These are phyloP conservation scores for Achaetomium macrosporum DNA, from an alignment of 2,329 filamentous ascomycete genomes.

Conservation along the genomic window DNA sequence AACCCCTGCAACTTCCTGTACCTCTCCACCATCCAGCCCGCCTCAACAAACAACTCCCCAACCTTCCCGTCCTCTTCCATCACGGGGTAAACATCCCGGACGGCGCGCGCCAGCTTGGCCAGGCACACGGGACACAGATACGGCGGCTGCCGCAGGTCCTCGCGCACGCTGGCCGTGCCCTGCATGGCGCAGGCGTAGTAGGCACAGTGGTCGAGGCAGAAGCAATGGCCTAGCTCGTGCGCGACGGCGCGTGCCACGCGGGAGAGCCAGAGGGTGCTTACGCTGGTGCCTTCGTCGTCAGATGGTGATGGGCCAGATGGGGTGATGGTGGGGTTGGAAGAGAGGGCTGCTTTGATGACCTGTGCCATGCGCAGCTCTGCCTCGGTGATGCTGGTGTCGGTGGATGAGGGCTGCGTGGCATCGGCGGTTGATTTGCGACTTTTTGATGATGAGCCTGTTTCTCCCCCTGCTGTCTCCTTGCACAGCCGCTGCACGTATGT, in stretches of 20 bases:
- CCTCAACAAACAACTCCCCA: conserved; percentile 14
- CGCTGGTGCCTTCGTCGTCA: conserved; percentile 17
- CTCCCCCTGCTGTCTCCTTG: background rate
- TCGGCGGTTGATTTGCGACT: background rate
- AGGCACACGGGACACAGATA: conserved; percentile 57
- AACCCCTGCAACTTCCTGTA: conserved; percentile 36
- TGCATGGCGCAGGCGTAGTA: conserved; percentile 63
- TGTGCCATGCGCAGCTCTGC: background rate
- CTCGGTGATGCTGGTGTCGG: no score
- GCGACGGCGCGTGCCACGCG: conserved; percentile 51
- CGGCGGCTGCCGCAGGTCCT: conserved; percentile 57
- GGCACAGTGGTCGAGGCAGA: conserved; percentile 60
- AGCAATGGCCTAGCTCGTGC: conserved; percentile 64
- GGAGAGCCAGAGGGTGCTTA: conserved; percentile 49
- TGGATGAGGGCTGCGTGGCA: background rate
- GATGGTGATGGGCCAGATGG: background rate
- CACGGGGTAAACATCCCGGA: conserved; percentile 26
- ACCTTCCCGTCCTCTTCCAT: no score
- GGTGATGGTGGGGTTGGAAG: no score
- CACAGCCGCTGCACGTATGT: conserved; percentile 41
- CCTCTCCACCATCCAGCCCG: conserved; percentile 30
- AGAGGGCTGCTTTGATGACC: background rate
- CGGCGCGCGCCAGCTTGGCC: conserved; percentile 42
- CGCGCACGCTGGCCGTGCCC: conserved; percentile 48
- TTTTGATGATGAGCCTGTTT: background rate